A percentile compares a stretch with the other conserved stretches of the same genome.
Evolutionary conservation across 345 rosid genomes (phyloP).

Genomic region (Heritiera littoralis): DNA sequence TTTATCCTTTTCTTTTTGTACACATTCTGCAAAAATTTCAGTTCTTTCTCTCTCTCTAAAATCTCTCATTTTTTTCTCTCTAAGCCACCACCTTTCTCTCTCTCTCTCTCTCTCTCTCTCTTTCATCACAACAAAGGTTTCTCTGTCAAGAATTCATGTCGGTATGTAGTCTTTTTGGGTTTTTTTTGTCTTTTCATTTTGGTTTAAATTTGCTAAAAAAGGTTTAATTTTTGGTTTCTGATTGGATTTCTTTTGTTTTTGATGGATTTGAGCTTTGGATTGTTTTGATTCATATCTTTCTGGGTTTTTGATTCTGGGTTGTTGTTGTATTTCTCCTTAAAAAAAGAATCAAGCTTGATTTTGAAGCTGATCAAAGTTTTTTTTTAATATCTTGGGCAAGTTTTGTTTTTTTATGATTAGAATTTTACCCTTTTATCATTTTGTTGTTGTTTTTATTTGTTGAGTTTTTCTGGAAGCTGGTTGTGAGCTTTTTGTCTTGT

Average conservation of each 20-base stretch:
- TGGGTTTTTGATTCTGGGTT: constrained; percentile 21
- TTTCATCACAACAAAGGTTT: constrained; percentile 1
- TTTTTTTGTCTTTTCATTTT: background rate
- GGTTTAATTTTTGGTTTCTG: constrained; percentile 12
- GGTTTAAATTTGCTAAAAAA: constrained; percentile 8
- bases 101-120: constrained; percentile 3
- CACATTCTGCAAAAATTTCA: constrained; percentile 17
- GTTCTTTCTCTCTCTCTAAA: constrained; percentile 25
- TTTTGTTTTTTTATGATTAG: background rate
- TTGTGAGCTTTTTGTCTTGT: background rate
- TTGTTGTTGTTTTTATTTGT: background rate
- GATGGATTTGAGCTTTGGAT: constrained; percentile 20
- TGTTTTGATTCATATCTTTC: constrained; percentile 14
- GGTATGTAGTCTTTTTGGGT: constrained; percentile 43
- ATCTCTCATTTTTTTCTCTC: constrained; percentile 26
- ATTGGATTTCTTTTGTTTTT: constrained; percentile 3
- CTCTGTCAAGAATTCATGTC: constrained; percentile 49
- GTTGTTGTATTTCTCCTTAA: background rate
- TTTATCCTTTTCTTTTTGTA: background rate
- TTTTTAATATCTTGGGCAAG: background rate
- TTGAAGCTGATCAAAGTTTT: background rate
- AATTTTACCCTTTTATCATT: background rate
- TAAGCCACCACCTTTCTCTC: constrained; percentile 14
- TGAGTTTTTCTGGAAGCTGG: constrained; percentile 8
- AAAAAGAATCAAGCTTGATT: background rate